Evolutionary conservation across 306 rosid species (phyloP), one percentile per base, ranked within the genome.

Genomic region (Pueraria montana): DNA sequence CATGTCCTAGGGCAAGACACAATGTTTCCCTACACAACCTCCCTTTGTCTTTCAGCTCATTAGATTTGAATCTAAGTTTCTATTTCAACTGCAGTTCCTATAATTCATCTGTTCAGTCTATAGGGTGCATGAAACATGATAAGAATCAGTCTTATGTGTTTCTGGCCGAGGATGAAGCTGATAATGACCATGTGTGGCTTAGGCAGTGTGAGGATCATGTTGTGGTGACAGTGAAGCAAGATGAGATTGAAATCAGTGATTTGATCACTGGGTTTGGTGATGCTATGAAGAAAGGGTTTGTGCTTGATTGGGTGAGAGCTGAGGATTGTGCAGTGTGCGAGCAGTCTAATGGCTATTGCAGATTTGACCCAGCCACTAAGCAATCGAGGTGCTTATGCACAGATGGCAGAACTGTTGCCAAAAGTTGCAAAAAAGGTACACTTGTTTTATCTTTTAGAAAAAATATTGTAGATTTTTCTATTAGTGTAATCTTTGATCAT

Each of bases 201-300:
- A 52, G 3, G 66, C 6, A 55, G 3, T 85, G 87, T 50, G 58
- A 64, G 46, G 82, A 83, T 6, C 81, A 83, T 78, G 86, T 88
- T 18, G 82, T 76, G 34, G 91, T 67, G 56, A 63, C 52, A 10
- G 80, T 81, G 72, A 85, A 71, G 67, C 1, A 20, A 24, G 43
- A 72, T 46, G 80, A 74, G 82, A 64, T 85, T 8, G 46, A 45
- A 8, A 24, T 3, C 49, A 70, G 11, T 18, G 68, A 16, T 8
- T 83, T 85, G 84, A 55, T 50, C 2, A 42, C 2, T 26, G 89
- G 70, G 24, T 85, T 88, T 88, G 87, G 81, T 64, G 65, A 0
- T 2, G 87, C 86, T 27, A 83, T 88, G 82, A 64, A 76, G 20
- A 55, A 80, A 63, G 91, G 91, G 3, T 88, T 88, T 64, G 88